Percentiles rank a stretch among this genome's conserved stretches.
Evolutionary conservation across 208 protist genomes (phyloP).

Genomic region (Leishmania martiniquensis): DNA sequence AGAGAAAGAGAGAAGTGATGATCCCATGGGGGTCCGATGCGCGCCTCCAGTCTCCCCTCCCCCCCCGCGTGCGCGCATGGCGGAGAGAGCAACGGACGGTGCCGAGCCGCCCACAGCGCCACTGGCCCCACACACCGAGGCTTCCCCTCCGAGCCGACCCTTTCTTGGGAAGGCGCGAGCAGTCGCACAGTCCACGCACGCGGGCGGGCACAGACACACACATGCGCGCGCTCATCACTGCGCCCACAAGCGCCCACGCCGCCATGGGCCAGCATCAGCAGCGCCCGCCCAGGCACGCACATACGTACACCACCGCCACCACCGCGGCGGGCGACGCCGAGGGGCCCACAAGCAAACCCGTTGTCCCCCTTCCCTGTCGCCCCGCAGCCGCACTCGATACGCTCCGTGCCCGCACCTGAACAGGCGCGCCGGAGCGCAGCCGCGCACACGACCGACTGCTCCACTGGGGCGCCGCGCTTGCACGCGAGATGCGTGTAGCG

Average conservation of each 20-base stretch:
- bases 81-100: constrained; percentile 18
- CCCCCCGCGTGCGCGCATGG: constrained; percentile 17
- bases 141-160: constrained; percentile 12
- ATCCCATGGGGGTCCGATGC: constrained; percentile 19
- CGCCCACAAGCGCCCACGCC: constrained; percentile 6
- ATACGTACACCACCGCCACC: constrained; percentile 19
- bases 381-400: constrained; percentile 24
- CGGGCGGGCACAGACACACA: constrained; percentile 13
- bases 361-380: constrained; percentile 29
- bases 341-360: constrained; percentile 54
- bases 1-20: constrained; percentile 28
- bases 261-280: constrained; percentile 8
- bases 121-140: constrained; percentile 22
- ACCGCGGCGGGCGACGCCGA: constrained; percentile 21
- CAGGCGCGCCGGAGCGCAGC: constrained; percentile 8
- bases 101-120: constrained; percentile 29
- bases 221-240: constrained; percentile 4
- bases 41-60: constrained; percentile 8
- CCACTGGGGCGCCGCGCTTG: constrained; percentile 26
- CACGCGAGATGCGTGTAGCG: constrained; percentile 20
- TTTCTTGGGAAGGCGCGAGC: constrained; percentile 12
- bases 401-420: background rate
- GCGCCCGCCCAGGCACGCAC: constrained; percentile 11
- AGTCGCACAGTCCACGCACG: constrained; percentile 23
- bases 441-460: constrained; percentile 32